Evolutionary conservation across 129 eudicot species (phyloP), one percentile per base, ranked within the genome.

Genomic region (Logfia minima): DNA sequence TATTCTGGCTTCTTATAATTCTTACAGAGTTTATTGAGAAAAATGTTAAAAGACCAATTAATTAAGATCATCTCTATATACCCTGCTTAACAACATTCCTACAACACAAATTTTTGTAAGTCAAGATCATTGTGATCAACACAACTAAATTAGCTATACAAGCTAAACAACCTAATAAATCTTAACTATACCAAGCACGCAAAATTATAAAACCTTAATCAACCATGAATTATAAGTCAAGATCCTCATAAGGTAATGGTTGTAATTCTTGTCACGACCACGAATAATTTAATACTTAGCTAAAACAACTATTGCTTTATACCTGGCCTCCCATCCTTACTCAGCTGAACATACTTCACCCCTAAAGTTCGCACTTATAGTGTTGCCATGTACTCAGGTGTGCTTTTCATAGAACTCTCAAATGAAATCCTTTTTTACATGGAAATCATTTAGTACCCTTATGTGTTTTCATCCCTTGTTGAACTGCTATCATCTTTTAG

Each of bases 321-420:
- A 26, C 41, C 4, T 28, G 63, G 3, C 41, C 75, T 51, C 75
- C 7, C 63, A 71, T 71, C 75, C 43, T 51, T 21, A 71, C 63
- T 52, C 29, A 52, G 29, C 53, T 18, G 62, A 71, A 39, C 75
- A 8, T 45, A 35, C 43, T 51, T 53, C 64, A 71, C 53, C 52
- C 75, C 75, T 29, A 43, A 22, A 69, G 59, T 69, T 45, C 16
- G 9, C 58, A 23, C 5, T 5, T 17, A 43, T 69, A 43, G 22
- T 45, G 35, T 5, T 22, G 19, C 60, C 32, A 39, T 43, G 35
- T 14, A 23, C 35, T 18, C 35, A 24, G 31, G 0, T 10, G 19
- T 45, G n/a, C 71, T 45, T 70, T 68, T 21, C 72, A 68, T 22
- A 71, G 63, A 71, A 34, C 7, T 29, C 4, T 16, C 19, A 6